phyloP scores from a whole-genome alignment of 1,284 basidiomycete species.

The Calocybe gambosa region DNA sequence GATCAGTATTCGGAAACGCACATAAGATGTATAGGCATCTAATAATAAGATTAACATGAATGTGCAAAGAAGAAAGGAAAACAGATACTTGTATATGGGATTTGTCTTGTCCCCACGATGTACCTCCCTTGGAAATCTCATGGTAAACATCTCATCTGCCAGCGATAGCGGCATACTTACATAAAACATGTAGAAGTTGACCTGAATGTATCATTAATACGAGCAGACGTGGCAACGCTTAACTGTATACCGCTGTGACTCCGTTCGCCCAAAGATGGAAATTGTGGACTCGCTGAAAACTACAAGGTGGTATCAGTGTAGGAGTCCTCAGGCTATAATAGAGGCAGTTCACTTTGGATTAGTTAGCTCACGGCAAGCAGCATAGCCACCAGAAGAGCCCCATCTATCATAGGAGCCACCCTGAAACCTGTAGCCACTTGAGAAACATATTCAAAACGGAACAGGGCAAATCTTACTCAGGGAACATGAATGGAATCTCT shows the following conservation, averaged over 20 bases:
- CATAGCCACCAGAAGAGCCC: constrained; percentile 20
- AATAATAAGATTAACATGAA: not conserved
- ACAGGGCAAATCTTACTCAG: constrained; percentile 10
- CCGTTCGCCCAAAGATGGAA: constrained; percentile 21
- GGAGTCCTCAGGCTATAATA: not conserved
- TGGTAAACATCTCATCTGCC: not conserved
- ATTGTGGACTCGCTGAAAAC: constrained; percentile 21
- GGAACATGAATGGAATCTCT: constrained; percentile 17
- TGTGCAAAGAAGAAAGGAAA: not conserved
- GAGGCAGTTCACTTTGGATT: constrained; percentile 13
- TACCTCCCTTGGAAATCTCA: constrained; percentile 11
- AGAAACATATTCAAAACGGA: not conserved
- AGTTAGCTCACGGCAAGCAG: constrained; percentile 17
- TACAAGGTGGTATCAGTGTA: not conserved
- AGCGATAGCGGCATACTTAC: constrained; percentile 1
- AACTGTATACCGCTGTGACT: constrained; percentile 16
- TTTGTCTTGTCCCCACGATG: constrained; percentile 15
- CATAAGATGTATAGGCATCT: constrained; percentile 16
- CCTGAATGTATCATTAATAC: not conserved
- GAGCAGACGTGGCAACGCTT: not conserved
- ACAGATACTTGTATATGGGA: constrained; percentile 13
- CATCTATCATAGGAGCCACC: constrained; percentile 18
- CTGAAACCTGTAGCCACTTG: constrained; percentile 7
- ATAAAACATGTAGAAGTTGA: constrained; percentile 18
- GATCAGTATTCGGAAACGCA: not conserved